Conservation (phyloP, 2,329 filamentous ascomycete species). For the Trichoderma semiorbis region DNA sequence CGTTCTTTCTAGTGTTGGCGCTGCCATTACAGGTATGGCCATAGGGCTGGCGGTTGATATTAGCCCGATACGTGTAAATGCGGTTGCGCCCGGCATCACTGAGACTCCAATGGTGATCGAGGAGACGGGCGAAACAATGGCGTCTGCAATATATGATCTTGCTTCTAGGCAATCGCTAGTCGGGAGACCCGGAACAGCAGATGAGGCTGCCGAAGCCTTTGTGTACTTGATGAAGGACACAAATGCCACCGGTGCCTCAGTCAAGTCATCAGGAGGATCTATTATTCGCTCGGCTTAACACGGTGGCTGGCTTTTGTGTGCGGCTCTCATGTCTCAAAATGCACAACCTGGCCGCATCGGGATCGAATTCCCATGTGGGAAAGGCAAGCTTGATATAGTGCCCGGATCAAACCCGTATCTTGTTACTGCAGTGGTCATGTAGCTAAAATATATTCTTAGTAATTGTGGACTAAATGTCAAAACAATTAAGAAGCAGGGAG, state of each 20-base stretch:
- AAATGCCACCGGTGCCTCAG: slow-evolving; percentile 34
- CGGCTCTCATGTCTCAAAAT: background rate
- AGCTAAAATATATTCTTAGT: no score
- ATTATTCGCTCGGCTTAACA: background rate
- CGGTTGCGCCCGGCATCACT: background rate
- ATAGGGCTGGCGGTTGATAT: background rate
- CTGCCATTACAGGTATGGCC: background rate
- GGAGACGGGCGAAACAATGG: background rate
- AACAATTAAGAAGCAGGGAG: no score
- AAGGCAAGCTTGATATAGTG: background rate
- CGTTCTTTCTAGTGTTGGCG: background rate
- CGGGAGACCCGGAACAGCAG: slow-evolving; percentile 27
- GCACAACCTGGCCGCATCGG: background rate
- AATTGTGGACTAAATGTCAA: no score
- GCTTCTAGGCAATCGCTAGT: background rate
- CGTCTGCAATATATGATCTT: background rate
- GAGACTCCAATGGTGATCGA: background rate
- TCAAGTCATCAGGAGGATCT: slow-evolving; percentile 27
- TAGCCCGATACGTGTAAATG: background rate
- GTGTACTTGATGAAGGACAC: slow-evolving; percentile 42
- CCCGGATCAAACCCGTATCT: no score
- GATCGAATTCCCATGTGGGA: background rate
- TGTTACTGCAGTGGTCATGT: background rate
- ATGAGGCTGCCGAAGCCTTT: slow-evolving; percentile 43
- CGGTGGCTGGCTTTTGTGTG: background rate